These are phyloP conservation scores for Diaporthe vexans DNA, from an alignment of 2,329 filamentous ascomycete genomes.

Conservation along the genomic window DNA sequence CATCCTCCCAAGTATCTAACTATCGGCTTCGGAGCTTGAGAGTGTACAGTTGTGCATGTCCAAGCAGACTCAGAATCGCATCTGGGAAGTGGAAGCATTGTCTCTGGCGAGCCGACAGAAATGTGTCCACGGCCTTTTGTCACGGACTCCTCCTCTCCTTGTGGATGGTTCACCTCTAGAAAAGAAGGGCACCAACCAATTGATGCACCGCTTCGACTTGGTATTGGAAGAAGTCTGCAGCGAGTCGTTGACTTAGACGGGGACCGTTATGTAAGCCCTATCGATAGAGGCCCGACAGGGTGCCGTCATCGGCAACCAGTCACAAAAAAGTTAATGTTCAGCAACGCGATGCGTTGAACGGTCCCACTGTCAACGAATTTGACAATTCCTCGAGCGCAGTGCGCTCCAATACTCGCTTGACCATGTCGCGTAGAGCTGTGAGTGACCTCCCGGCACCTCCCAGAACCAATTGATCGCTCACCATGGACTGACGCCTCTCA, in stretches of 20 bases:
- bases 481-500: neutral
- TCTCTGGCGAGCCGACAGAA: too few relatives aligned
- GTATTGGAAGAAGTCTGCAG: too few relatives aligned
- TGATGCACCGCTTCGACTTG: too few relatives aligned
- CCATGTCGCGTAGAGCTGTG: slow-evolving; percentile 26
- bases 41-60: neutral
- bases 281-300: neutral
- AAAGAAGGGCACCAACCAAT: too few relatives aligned
- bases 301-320: slow-evolving; percentile 32
- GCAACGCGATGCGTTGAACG: slow-evolving; percentile 6
- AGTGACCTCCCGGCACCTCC: neutral
- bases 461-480: neutral
- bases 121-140: too few relatives aligned
- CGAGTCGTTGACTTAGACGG: neutral
- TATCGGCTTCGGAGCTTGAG: neutral
- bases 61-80: neutral
- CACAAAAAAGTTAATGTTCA: slow-evolving; percentile 31
- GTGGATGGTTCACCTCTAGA: too few relatives aligned
- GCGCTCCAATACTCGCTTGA: slow-evolving; percentile 10
- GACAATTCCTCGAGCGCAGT: slow-evolving; percentile 13
- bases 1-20: too few relatives aligned
- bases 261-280: slow-evolving; percentile 21
- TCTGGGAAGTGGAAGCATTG: too few relatives aligned
- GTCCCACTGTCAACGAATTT: neutral
- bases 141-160: too few relatives aligned